Base-by-base conservation (phyloP, 2,329 filamentous ascomycete species). In the Nannizziopsis barbatae region DNA sequence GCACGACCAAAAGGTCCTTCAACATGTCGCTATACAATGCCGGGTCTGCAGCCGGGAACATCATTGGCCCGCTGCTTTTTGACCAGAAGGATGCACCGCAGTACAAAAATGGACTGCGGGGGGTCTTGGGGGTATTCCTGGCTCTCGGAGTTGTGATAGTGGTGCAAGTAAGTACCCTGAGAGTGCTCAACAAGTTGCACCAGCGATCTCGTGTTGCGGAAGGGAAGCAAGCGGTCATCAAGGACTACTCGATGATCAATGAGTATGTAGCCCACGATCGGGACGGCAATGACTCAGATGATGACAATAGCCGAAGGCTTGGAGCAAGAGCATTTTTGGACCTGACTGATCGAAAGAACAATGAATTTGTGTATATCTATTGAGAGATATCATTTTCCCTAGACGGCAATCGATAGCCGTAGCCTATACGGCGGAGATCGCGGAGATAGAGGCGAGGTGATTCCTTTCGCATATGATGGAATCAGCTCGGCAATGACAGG, bases 281-380 rank as follows among this genome's bases (percentile, higher is more conserved):
- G 51, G 54, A 51, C 35, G 51, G 52, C 7, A 63, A 60, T n/a
- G 56, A 54, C 5, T 51, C 56, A 50, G 54, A 51, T 35, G 51
- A 52, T 56, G 11, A 10, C 5, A 17, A 38, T 15, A 18, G 4
- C 56, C 61, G 37, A 11, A 30, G 32, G 12, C 20, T 42, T 10
- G 39, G 75, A 5, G 68, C 73, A 12, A 70, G 74, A 41, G 74
- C 73, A 0, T 75, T 77, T 43, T 60, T 75, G 53, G 81, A 84
- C 62, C 55, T 82, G 54, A 82, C 80, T 0, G 81, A 84, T 60
- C 64, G 74, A 15, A 66, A 79, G 65, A 84, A 84, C 55, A 79
- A 84, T 50, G 79, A 84, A 57, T 84, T 84, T 64, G 72, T 81
- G 12, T 82, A 78, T 62, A 71, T 80, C 41, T 79, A 79, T 56